A percentile compares a stretch with the other conserved stretches of the same genome.
phyloP scores from a whole-genome alignment of 495 filamentous ascomycete genomes.

The Podospora appendiculata region DNA sequence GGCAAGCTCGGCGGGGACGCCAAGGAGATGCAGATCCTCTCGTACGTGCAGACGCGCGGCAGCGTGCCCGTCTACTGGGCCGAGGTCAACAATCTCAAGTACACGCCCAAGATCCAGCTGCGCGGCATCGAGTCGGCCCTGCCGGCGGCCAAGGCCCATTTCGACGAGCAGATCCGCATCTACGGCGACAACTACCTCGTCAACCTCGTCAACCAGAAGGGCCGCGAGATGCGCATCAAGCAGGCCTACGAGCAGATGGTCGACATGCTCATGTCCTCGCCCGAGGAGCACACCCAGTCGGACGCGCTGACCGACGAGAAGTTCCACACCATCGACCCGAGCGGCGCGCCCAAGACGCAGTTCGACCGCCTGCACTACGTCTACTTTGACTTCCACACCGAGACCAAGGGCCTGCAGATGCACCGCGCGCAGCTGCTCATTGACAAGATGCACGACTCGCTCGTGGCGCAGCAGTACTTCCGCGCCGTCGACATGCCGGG shows the following conservation, averaged over 20 bases:
- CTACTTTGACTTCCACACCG: conserved; percentile 97
- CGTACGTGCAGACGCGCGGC: conserved; percentile 92
- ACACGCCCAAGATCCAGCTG: conserved; percentile 82
- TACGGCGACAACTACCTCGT: conserved; percentile 97
- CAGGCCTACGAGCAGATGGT: conserved; percentile 86
- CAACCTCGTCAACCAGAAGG: conserved; percentile 93
- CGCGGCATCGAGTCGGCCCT: conserved; percentile 76
- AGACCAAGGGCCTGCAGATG: conserved; percentile 91
- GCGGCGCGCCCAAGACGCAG: conserved; percentile 40
- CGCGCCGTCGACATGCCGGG: conserved; percentile 80
- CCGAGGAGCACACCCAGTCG: conserved; percentile 52
- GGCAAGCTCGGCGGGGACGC: conserved; percentile 53
- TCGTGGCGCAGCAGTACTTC: conserved; percentile 80
- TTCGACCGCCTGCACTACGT: conserved; percentile 86
- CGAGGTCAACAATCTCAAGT: conserved; percentile 83
- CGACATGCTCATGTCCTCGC: conserved; percentile 59
- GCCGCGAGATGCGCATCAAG: conserved; percentile 80
- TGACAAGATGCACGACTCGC: conserved; percentile 63
- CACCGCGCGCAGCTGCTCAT: conserved; percentile 82
- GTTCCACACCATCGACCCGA: conserved; percentile 66
- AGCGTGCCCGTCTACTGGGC: conserved; percentile 94
- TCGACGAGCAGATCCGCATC: conserved; percentile 80
- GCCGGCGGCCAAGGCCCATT: conserved; percentile 73
- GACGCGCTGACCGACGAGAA: conserved; percentile 62
- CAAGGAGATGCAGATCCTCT: conserved; percentile 76